Evolutionary conservation across 2,329 filamentous ascomycete species (phyloP).

Genomic region (Stachybotrys echinatus): DNA sequence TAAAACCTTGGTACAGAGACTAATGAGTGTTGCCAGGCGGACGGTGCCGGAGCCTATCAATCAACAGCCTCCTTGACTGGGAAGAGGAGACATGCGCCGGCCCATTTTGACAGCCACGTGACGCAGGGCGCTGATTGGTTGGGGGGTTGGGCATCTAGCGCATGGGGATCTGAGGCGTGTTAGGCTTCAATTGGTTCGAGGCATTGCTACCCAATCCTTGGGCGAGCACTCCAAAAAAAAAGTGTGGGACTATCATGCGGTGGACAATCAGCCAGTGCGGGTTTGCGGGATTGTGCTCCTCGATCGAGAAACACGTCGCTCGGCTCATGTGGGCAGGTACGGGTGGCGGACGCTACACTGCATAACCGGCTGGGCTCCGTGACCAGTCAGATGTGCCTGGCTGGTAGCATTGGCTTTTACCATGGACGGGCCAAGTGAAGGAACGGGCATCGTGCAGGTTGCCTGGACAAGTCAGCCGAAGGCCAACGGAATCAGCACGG

Average conservation of each 20-base stretch:
- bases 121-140: constrained; percentile 15
- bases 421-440: no score
- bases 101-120: neutral
- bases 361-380: neutral
- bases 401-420: no score
- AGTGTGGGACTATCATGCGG: neutral
- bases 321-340: neutral
- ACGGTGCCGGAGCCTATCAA: constrained; percentile 3
- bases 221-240: constrained; percentile 7
- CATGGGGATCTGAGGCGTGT: constrained; percentile 19
- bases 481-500: neutral
- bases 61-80: neutral
- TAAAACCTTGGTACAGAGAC: no score
- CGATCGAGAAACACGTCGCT: neutral
- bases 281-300: neutral
- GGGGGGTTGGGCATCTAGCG: constrained; percentile 17
- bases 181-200: constrained; percentile 29
- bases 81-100: neutral
- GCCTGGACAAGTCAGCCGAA: no score
- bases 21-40: no score
- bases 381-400: no score
- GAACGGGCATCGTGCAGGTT: no score
- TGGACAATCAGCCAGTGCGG: no score
- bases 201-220: constrained; percentile 33
- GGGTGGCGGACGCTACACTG: neutral